Evolutionary conservation across 495 filamentous ascomycete species (phyloP), one percentile per base, ranked within the genome.

Genomic region (Neurospora sp.): DNA sequence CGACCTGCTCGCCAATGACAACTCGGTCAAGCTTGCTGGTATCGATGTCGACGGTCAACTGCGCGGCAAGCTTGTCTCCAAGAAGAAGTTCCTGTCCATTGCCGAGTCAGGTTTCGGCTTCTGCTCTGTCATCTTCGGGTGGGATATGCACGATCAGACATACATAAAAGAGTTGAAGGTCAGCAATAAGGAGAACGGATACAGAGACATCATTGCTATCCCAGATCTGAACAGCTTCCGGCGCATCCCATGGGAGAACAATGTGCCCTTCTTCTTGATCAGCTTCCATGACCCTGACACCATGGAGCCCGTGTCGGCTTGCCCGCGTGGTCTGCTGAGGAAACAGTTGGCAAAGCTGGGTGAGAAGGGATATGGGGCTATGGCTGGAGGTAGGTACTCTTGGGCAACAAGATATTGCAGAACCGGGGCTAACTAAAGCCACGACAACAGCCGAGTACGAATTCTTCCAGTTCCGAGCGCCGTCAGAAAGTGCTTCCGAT

Each of bases 91-190:
- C 82, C 82, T 98, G 5, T 94, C 92, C 9, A 88, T 99, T 69
- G 91, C 90, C 31, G 80, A 89, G 68, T 87, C 90, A 53, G 96
- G 96, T 68, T 99, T 99, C 76, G 96, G 96, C 22, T 99, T 98
- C 86, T 99, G 96, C 85, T 95, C 92, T 4, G 94, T 98, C 71
- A 88, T 99, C 42, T 98, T 97, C 77, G 96, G 94, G 77, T 98
- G 95, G 95, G 96, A 99, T 76, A 97, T 97, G 93, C 95, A 98
- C 82, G 96, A 99, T 77, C 86, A 87, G 79, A 96, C 93, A 9
- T 98, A 99, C 77, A 89, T 89, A 78, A 84, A 86, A 71, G 94
- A 98, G 81, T 88, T 98, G 69, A 87, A 88, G 76, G 91, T 98
- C 79, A 94, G 92, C 83, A 98, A 97, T 81, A 91, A 92, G 79